Percentiles rank a stretch among this genome's conserved stretches.
phyloP scores from a whole-genome alignment of 495 filamentous ascomycete species.

The Chaetomium cochliodes region DNA sequence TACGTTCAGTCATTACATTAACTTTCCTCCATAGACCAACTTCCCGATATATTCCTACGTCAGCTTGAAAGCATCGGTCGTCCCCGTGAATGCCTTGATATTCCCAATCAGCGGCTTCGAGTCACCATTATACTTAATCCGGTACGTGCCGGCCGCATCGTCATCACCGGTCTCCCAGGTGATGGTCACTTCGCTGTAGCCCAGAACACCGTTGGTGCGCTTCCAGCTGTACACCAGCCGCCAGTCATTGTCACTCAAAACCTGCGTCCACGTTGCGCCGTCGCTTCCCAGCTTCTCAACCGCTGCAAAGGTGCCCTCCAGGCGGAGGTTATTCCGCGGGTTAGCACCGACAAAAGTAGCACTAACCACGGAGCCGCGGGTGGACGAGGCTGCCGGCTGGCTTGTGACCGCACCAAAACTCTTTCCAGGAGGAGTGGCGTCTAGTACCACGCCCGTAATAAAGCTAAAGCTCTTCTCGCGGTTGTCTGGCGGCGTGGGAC shows the following conservation, averaged over 20 bases:
- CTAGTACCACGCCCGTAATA: conserved; percentile 76
- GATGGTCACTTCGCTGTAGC: conserved; percentile 74
- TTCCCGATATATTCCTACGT: conserved; percentile 20
- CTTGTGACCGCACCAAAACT: conserved; percentile 66
- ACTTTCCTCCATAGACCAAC: too few relatives aligned
- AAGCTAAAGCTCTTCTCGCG: conserved; percentile 70
- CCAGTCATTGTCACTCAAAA: conserved; percentile 78
- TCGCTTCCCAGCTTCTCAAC: conserved; percentile 59
- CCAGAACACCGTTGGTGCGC: conserved; percentile 67
- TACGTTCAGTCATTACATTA: neutral
- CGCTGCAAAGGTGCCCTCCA: conserved; percentile 76
- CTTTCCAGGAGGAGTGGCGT: conserved; percentile 63
- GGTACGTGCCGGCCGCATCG: conserved; percentile 64
- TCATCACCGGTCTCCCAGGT: conserved; percentile 70
- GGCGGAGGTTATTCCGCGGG: conserved; percentile 81
- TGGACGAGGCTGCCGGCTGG: conserved; percentile 57
- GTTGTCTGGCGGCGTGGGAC: conserved; percentile 77
- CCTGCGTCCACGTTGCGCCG: conserved; percentile 61
- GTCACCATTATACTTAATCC: conserved; percentile 85
- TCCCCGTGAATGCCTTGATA: conserved; percentile 71
- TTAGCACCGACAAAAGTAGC: conserved; percentile 84
- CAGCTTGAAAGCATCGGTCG: conserved; percentile 61
- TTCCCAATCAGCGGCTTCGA: conserved; percentile 64
- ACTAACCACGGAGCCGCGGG: conserved; percentile 60
- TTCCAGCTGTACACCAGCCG: conserved; percentile 77